Percentiles rank a stretch among this genome's conserved stretches.
Conservation (phyloP, 2,329 filamentous ascomycete species). For the Fonsecaea pedrosoi region DNA sequence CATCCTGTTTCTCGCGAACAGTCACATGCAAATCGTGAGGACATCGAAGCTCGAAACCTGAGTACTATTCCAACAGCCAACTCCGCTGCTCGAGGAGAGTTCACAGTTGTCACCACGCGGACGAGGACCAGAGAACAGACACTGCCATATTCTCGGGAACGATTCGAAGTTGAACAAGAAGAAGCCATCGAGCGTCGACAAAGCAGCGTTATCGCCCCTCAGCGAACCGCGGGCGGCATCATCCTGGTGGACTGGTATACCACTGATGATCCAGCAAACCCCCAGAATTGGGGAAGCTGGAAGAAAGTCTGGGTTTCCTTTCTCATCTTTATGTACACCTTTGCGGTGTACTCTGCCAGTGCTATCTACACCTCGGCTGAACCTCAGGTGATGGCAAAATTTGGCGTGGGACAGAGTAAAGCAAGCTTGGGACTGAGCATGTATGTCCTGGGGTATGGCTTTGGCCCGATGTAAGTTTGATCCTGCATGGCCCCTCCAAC, state of each 20-base stretch:
- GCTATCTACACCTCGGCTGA: constrained; percentile 45
- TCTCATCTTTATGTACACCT: constrained; percentile 44
- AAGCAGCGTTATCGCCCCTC: constrained; percentile 44
- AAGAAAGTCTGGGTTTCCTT: constrained; percentile 42
- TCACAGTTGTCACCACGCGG: constrained; percentile 32
- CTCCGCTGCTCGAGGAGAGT: constrained; percentile 21
- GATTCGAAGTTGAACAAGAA: constrained; percentile 45
- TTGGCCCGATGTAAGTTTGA: constrained; percentile 48
- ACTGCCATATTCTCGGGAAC: constrained; percentile 40
- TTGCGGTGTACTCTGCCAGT: constrained; percentile 47
- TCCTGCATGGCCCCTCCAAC: neutral
- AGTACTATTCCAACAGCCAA: constrained; percentile 29
- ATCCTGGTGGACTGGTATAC: constrained; percentile 50
- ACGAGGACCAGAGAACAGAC: constrained; percentile 41
- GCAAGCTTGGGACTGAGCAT: constrained; percentile 46
- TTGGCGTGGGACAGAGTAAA: constrained; percentile 42
- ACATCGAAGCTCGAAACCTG: constrained; percentile 22
- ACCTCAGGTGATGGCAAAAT: constrained; percentile 40
- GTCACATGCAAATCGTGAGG: constrained; percentile 14
- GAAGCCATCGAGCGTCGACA: constrained; percentile 41
- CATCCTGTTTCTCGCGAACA: constrained; percentile 8
- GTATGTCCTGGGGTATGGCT: constrained; percentile 55
- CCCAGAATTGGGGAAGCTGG: constrained; percentile 48
- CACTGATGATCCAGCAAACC: constrained; percentile 63
- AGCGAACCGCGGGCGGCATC: constrained; percentile 47